Evolutionary conservation across 2,329 filamentous ascomycete genomes (phyloP).

Genomic region (Epichloe aotearoae): DNA sequence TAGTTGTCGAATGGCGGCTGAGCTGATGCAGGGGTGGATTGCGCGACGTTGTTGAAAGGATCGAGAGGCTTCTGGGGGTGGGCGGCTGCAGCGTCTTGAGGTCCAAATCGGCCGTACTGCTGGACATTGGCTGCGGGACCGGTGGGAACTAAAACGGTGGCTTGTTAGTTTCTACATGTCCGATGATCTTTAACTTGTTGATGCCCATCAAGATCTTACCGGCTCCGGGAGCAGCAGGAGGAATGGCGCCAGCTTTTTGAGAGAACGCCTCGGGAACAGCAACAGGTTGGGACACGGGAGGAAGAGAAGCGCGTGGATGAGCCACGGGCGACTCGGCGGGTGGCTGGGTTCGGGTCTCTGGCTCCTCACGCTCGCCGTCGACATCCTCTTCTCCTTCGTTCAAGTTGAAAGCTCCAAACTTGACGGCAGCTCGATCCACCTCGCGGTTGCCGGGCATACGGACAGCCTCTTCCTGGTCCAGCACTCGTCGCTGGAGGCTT

Average conservation of each 20-base stretch:
- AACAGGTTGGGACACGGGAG: slow-evolving; percentile 50
- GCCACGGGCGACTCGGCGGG: slow-evolving; percentile 85
- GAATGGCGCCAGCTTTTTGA: slow-evolving; percentile 38
- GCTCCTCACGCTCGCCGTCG: slow-evolving; percentile 87
- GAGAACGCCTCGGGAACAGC: slow-evolving; percentile 42
- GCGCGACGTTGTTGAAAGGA: slow-evolving; percentile 48
- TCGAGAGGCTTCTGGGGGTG: slow-evolving; percentile 70
- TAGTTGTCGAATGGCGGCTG: slow-evolving; percentile 49
- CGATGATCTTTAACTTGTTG: slow-evolving; percentile 7
- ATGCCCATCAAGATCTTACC: slow-evolving; percentile 15
- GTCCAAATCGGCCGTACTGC: slow-evolving; percentile 59
- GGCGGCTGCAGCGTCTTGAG: slow-evolving; percentile 43
- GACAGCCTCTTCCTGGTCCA: slow-evolving; percentile 94
- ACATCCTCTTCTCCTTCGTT: slow-evolving; percentile 77
- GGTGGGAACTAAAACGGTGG: slow-evolving; percentile 11
- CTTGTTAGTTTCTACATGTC: slow-evolving; percentile 11
- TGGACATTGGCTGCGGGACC: slow-evolving; percentile 42
- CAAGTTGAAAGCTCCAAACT: slow-evolving; percentile 91
- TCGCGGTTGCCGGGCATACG: slow-evolving; percentile 97
- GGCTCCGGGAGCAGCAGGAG: slow-evolving; percentile 16
- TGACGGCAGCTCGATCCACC: slow-evolving; percentile 81
- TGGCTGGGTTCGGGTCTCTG: slow-evolving; percentile 85
- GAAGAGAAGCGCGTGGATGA: slow-evolving; percentile 73
- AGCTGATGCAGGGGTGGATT: slow-evolving; percentile 43
- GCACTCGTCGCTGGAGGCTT: slow-evolving; percentile 71